phyloP scores from a whole-genome alignment of 139 green algal genomes.

The Limnomonas spitsbergensis region DNA sequence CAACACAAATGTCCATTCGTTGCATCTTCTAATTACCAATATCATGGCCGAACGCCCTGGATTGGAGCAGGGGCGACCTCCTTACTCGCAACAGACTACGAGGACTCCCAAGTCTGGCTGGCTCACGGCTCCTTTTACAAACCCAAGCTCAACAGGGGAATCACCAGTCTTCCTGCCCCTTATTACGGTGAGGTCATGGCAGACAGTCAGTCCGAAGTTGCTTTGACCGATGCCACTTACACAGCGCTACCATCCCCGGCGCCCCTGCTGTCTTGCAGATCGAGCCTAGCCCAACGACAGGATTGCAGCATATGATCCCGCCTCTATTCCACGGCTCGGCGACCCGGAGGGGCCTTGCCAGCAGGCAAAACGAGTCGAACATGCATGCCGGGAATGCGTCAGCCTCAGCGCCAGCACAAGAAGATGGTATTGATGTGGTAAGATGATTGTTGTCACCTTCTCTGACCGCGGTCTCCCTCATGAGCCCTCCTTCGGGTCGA shows the following conservation, averaged over 20 bases:
- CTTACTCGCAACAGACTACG: neutral
- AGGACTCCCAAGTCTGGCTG: constrained; percentile 5
- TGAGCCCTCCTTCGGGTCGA: neutral
- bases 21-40: neutral
- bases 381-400: neutral
- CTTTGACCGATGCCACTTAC: neutral
- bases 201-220: neutral
- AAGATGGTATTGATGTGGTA: neutral
- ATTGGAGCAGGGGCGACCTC: neutral
- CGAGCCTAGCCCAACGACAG: constrained; percentile 7
- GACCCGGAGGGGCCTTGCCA: neutral
- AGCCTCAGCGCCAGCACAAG: neutral
- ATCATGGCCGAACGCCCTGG: neutral
- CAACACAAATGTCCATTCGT: neutral
- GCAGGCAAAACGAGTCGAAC: neutral
- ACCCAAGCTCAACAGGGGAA: neutral
- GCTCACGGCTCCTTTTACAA: neutral
- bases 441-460: no score
- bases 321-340: constrained; percentile 13
- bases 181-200: neutral
- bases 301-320: constrained; percentile 12
- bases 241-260: neutral
- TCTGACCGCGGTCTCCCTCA: neutral
- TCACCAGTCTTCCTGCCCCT: constrained; percentile 11
- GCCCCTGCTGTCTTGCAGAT: neutral